Conservation (phyloP, 2,329 filamentous ascomycete species). For the Penicillium sp. region DNA sequence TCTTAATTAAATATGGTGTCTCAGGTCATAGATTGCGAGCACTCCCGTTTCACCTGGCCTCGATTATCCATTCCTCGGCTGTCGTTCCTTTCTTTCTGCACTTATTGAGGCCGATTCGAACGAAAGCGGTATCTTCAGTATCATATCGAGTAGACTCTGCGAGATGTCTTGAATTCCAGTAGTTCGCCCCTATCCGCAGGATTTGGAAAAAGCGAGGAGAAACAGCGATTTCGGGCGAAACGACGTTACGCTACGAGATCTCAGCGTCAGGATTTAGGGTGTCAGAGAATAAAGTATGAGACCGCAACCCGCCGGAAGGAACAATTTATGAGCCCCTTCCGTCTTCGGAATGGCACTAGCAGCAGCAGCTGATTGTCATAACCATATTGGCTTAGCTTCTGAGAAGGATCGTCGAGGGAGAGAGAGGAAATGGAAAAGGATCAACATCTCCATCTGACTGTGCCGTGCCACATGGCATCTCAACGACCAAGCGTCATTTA, state of each 20-base stretch:
- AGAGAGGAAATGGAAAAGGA: not conserved
- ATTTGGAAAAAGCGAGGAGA: not conserved
- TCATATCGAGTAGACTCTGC: not conserved
- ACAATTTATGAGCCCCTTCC: slow-evolving; percentile 10
- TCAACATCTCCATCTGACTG: slow-evolving; percentile 13
- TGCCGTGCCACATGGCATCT: slow-evolving; percentile 10
- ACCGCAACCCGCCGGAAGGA: slow-evolving; percentile 1
- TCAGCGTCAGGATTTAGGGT: not conserved
- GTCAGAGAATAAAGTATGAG: not conserved
- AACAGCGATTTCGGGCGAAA: not conserved
- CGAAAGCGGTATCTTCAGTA: not conserved
- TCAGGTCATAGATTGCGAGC: not conserved
- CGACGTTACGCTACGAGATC: slow-evolving; percentile 9
- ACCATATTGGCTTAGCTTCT: slow-evolving; percentile 1
- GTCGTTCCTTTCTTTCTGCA: not conserved
- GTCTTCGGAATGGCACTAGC: slow-evolving; percentile 8
- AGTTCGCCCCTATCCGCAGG: not conserved
- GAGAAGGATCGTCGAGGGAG: not conserved
- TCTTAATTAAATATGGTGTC: no score
- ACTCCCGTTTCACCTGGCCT: not conserved
- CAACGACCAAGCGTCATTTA: slow-evolving; percentile 11
- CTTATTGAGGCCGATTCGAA: not conserved
- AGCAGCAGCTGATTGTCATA: slow-evolving; percentile 3
- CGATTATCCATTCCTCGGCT: not conserved
- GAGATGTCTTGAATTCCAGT: not conserved